Conservation (phyloP, 2,329 filamentous ascomycete genomes). For the Emergomyces pasteurianus region DNA sequence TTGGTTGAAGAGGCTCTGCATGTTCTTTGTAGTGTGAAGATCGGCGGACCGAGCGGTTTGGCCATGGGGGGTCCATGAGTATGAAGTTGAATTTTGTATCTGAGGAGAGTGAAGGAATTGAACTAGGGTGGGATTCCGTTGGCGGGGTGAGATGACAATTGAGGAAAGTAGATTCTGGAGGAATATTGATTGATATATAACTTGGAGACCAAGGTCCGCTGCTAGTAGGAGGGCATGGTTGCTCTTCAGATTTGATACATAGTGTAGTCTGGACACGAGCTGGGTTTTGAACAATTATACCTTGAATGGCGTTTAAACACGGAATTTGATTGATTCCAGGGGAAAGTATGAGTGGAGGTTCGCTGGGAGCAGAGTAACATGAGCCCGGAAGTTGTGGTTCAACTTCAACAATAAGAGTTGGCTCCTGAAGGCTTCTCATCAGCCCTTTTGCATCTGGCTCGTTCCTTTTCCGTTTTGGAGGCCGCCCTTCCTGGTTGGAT, state of each 20-base stretch:
- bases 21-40: constrained; percentile 35
- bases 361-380: neutral
- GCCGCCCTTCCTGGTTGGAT: too few species aligned
- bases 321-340: constrained; percentile 22
- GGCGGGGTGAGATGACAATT: constrained; percentile 24
- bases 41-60: constrained; percentile 47
- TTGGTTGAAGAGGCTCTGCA: constrained; percentile 17
- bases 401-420: neutral
- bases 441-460: neutral
- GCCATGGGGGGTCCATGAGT: constrained; percentile 53
- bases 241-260: constrained; percentile 1
- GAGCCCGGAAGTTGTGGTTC: neutral
- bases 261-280: constrained; percentile 13
- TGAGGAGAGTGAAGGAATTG: constrained; percentile 17
- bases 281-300: constrained; percentile 21
- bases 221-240: constrained; percentile 2
- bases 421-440: neutral
- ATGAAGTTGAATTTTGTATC: constrained; percentile 44
- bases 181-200: constrained; percentile 31
- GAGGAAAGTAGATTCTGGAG: constrained; percentile 38
- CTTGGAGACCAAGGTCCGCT: neutral
- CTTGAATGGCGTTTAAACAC: constrained; percentile 14
- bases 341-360: constrained; percentile 24
- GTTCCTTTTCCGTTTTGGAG: neutral
- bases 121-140: constrained; percentile 1